phyloP scores from a whole-genome alignment of 2,329 filamentous ascomycete genomes.

The Ophiostoma angusticollis region DNA sequence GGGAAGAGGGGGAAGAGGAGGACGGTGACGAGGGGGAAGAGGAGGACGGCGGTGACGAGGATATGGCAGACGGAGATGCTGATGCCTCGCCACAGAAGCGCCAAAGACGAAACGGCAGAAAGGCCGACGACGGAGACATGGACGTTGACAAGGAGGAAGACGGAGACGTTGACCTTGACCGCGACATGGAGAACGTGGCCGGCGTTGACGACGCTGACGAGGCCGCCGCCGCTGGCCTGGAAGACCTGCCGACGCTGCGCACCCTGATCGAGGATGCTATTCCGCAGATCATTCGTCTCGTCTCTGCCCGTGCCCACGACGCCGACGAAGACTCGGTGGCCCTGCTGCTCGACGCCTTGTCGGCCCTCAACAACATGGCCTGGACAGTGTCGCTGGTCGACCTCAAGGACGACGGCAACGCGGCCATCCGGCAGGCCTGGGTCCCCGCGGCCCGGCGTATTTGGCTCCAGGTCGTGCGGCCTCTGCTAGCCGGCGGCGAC shows the following conservation, averaged over 20 bases:
- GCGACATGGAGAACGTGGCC: conserved; percentile 53
- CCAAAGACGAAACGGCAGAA: conserved; percentile 19
- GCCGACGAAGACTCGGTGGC: conserved; percentile 27
- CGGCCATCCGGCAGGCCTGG: conserved; percentile 41
- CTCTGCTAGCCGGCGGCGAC: conserved; percentile 46
- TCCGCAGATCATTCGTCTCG: conserved; percentile 36
- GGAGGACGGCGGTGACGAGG: conserved; percentile 37
- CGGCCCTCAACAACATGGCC: conserved; percentile 52
- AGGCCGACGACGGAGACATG: conserved; percentile 24
- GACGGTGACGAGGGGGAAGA: conserved; percentile 37
- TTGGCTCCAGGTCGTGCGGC: conserved; percentile 43
- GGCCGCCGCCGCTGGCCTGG: conserved; percentile 31
- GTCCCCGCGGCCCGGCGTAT: conserved; percentile 37
- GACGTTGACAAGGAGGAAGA: conserved; percentile 25
- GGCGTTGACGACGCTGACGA: conserved; percentile 30
- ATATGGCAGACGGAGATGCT: too few species aligned
- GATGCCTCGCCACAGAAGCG: conserved; percentile 20
- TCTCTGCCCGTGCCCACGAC: conserved; percentile 23
- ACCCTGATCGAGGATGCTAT: conserved; percentile 32
- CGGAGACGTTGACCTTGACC: conserved; percentile 13
- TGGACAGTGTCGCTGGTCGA: conserved; percentile 53
- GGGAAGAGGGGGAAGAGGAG: conserved; percentile 21
- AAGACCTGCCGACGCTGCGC: conserved; percentile 42
- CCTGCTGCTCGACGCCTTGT: conserved; percentile 42
- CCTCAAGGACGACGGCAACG: conserved; percentile 41